Conservation (phyloP, 1,284 basidiomycete genomes). For the Rhodotorula glutinis region DNA sequence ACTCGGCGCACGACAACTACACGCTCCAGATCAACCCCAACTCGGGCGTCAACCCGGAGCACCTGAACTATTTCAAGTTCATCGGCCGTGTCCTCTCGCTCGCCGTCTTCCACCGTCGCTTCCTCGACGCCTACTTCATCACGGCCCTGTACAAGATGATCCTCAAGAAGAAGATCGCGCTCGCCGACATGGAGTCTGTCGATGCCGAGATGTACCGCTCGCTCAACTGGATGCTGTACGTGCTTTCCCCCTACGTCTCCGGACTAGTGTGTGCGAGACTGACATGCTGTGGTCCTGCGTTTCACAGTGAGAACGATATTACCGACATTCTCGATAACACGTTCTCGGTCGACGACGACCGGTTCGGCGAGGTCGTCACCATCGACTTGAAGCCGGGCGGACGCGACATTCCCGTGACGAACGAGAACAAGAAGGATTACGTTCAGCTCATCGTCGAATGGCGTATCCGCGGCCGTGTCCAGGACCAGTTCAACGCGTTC, state of each 20-base stretch:
- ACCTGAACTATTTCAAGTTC: conserved; percentile 99
- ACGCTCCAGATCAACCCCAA: conserved; percentile 73
- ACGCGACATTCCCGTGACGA: conserved; percentile 78
- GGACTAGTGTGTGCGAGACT: not conserved
- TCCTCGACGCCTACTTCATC: conserved; percentile 99
- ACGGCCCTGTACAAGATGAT: conserved; percentile 99
- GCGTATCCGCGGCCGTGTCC: conserved; percentile 86
- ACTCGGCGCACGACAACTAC: conserved; percentile 98
- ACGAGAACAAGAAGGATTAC: conserved; percentile 99
- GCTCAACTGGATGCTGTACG: conserved; percentile 91
- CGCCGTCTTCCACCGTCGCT: conserved; percentile 96
- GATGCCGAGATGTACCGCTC: conserved; percentile 88
- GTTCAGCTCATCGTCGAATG: conserved; percentile 92
- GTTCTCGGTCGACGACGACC: conserved; percentile 91
- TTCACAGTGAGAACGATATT: conserved; percentile 60
- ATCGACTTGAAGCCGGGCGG: conserved; percentile 89
- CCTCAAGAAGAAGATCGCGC: conserved; percentile 75
- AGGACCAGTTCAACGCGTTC: conserved; percentile 94
- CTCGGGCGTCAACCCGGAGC: conserved; percentile 96
- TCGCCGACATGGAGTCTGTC: conserved; percentile 85
- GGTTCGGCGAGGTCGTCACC: conserved; percentile 93
- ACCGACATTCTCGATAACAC: conserved; percentile 75
- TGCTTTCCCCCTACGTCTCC: not conserved
- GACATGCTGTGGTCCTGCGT: no score
- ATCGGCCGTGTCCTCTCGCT: conserved; percentile 91